Conservation (phyloP, 2,329 filamentous ascomycete species). For the Fusarium agapanthi region DNA sequence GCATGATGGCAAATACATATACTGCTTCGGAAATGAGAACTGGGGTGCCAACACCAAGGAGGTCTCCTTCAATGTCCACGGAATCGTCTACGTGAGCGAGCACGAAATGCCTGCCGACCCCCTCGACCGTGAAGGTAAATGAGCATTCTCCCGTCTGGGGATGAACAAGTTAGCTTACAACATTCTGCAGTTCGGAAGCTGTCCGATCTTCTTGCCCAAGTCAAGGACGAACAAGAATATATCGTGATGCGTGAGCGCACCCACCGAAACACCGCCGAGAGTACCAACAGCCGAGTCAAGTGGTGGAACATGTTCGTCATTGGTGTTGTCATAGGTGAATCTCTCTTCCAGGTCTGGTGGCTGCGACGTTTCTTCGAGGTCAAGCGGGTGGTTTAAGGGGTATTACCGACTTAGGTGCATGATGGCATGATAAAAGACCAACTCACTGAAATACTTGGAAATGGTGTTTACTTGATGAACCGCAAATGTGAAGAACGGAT, state of each 20-base stretch:
- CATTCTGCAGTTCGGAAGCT: conserved; percentile 74
- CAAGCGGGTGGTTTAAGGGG: conserved; percentile 68
- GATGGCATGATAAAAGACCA: conserved; percentile 9
- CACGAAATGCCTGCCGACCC: conserved; percentile 85
- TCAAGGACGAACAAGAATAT: conserved; percentile 98
- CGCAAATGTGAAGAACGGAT: conserved; percentile 19
- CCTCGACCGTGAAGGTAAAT: conserved; percentile 85
- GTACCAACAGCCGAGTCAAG: conserved; percentile 96
- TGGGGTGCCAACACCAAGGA: conserved; percentile 97
- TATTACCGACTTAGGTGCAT: neutral
- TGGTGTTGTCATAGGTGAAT: conserved; percentile 86
- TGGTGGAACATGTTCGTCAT: conserved; percentile 99
- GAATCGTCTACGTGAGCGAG: conserved; percentile 96
- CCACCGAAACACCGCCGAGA: conserved; percentile 98
- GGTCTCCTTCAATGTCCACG: conserved; percentile 99
- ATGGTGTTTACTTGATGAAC: conserved; percentile 29
- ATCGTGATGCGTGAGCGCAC: conserved; percentile 95
- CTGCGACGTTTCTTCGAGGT: conserved; percentile 97
- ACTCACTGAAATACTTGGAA: neutral
- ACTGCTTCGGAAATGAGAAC: conserved; percentile 99
- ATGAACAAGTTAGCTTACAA: neutral
- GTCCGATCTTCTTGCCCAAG: conserved; percentile 85
- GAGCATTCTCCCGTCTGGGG: neutral
- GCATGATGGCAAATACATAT: conserved; percentile 87
- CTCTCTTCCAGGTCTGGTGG: conserved; percentile 99